Percentiles rank a stretch among this genome's conserved stretches.
phyloP scores from a whole-genome alignment of 140 eudicot species.

The Cichorium intybus region DNA sequence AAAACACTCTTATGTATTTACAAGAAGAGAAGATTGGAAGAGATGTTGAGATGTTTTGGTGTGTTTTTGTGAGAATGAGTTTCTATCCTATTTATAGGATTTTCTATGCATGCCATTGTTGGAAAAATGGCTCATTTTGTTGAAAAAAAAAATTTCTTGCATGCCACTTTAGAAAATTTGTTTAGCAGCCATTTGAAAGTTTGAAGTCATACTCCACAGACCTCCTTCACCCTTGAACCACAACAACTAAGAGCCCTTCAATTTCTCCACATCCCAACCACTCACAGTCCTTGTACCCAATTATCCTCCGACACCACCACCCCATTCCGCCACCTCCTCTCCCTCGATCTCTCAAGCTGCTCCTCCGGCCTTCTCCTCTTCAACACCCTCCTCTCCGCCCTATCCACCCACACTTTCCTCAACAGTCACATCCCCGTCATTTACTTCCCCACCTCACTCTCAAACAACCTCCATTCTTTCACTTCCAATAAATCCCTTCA shows the following conservation, averaged over 20 bases:
- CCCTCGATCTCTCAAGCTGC: constrained; percentile 80
- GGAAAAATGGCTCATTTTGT: too few relatives aligned
- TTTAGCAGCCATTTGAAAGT: too few relatives aligned
- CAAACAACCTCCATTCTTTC: constrained; percentile 67
- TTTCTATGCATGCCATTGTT: too few relatives aligned
- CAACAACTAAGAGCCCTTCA: constrained; percentile 73
- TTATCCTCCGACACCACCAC: constrained; percentile 66
- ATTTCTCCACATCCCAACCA: constrained; percentile 68
- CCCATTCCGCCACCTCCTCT: constrained; percentile 77
- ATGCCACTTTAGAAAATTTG: too few relatives aligned
- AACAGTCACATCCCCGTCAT: constrained; percentile 55
- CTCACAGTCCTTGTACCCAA: constrained; percentile 73
- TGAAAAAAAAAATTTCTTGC: too few relatives aligned
- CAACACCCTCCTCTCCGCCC: constrained; percentile 57
- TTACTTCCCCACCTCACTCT: constrained; percentile 59
- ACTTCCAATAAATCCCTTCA: constrained; percentile 64
- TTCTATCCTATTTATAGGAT: too few relatives aligned
- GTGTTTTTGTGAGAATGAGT: too few relatives aligned
- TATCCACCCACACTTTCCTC: constrained; percentile 68
- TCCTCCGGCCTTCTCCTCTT: constrained; percentile 51
- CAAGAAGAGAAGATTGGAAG: too few relatives aligned
- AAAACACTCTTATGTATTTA: too few relatives aligned
- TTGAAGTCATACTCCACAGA: too few relatives aligned
- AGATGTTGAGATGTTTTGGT: too few relatives aligned
- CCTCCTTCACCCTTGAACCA: constrained; percentile 67